phyloP scores from a whole-genome alignment of 2,329 filamentous ascomycete genomes.

The Claviceps capensis region DNA sequence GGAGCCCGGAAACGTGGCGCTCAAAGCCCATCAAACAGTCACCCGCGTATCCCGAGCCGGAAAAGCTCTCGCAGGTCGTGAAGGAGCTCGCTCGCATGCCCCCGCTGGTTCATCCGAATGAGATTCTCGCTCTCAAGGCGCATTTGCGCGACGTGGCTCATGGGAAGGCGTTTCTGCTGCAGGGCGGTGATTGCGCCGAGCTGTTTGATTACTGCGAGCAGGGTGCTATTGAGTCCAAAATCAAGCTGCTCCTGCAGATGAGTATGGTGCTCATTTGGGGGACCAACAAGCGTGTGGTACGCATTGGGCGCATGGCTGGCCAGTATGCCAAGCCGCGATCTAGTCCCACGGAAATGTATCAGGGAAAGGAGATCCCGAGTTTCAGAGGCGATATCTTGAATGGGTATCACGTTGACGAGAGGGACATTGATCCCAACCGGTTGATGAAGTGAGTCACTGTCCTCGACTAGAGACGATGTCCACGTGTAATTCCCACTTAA shows the following conservation, averaged over 20 bases:
- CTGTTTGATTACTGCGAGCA: conserved; percentile 93
- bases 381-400: conserved; percentile 96
- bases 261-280: conserved; percentile 91
- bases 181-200: conserved; percentile 95
- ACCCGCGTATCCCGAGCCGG: conserved; percentile 52
- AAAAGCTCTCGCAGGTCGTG: conserved; percentile 44
- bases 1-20: conserved; percentile 58
- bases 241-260: conserved; percentile 95
- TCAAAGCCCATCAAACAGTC: conserved; percentile 67
- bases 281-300: conserved; percentile 64
- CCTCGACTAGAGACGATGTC: background rate
- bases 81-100: conserved; percentile 55
- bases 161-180: conserved; percentile 84
- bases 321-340: conserved; percentile 96
- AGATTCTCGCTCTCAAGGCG: conserved; percentile 68
- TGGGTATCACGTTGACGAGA: conserved; percentile 62
- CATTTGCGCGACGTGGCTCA: conserved; percentile 74
- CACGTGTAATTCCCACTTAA: background rate
- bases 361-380: conserved; percentile 70
- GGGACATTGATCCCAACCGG: conserved; percentile 68
- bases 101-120: conserved; percentile 64
- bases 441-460: conserved; percentile 49
- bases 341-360: conserved; percentile 68
- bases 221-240: conserved; percentile 82
- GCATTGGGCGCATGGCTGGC: conserved; percentile 90